Evolutionary conservation across 495 filamentous ascomycete genomes (phyloP).

Genomic region (Penicillium antarcticum): DNA sequence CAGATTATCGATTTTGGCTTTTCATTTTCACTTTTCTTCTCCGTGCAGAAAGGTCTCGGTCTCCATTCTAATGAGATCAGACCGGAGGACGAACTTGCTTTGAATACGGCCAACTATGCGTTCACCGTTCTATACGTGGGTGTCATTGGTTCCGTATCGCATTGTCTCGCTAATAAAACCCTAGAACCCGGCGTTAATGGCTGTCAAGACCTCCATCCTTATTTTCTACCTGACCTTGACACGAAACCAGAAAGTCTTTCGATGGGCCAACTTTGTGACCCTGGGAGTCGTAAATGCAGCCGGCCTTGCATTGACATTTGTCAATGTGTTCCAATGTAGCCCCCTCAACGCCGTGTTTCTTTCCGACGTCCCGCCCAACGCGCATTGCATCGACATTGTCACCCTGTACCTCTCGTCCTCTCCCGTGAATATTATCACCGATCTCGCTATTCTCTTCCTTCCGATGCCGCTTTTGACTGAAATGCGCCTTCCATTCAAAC

Average conservation of each 20-base stretch:
- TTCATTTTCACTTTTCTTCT: constrained; percentile 72
- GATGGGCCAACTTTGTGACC: constrained; percentile 66
- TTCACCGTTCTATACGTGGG: constrained; percentile 82
- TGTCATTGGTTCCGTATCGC: constrained; percentile 4
- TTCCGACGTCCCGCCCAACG: constrained; percentile 36
- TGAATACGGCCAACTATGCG: constrained; percentile 71
- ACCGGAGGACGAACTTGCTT: constrained; percentile 33
- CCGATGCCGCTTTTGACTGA: constrained; percentile 83
- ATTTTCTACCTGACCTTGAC: constrained; percentile 82
- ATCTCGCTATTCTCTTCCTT: constrained; percentile 76
- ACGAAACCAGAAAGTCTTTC: constrained; percentile 68
- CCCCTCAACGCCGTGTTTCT: constrained; percentile 64
- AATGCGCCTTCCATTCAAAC: constrained; percentile 77
- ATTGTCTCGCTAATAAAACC: background rate
- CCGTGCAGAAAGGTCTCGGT: constrained; percentile 67
- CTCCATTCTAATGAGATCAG: constrained; percentile 67
- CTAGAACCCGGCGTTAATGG: constrained; percentile 78
- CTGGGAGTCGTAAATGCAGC: constrained; percentile 72
- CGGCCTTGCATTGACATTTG: constrained; percentile 73
- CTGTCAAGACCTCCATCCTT: constrained; percentile 84
- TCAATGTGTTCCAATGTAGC: constrained; percentile 88
- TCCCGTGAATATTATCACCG: constrained; percentile 82
- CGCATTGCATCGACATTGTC: constrained; percentile 68
- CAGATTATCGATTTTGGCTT: constrained; percentile 72
- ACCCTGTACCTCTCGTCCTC: constrained; percentile 81